These are phyloP conservation scores for Pythium apleroticum DNA, from an alignment of 352 stramenopile species.

Conservation along the genomic window DNA sequence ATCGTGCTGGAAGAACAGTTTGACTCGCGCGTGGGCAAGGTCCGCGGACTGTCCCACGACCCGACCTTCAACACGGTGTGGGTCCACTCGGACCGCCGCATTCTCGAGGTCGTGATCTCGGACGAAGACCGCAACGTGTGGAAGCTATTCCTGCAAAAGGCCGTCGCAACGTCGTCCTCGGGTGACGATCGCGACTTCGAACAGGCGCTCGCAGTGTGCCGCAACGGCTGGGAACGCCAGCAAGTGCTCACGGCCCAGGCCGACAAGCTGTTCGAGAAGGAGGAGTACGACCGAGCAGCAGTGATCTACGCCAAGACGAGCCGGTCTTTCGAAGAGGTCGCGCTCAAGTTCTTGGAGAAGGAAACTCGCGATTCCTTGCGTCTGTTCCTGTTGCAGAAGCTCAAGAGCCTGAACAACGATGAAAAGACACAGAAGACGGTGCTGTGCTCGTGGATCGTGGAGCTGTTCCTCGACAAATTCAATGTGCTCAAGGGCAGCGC, in stretches of 20 bases:
- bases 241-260: conserved; percentile 87
- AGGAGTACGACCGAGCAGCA: conserved; percentile 84
- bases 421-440: conserved; percentile 93
- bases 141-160: conserved; percentile 91
- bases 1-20: conserved; percentile 86
- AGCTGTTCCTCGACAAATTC: conserved; percentile 92
- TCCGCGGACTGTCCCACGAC: conserved; percentile 64
- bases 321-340: conserved; percentile 90
- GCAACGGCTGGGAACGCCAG: conserved; percentile 79
- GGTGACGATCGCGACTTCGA: conserved; percentile 88
- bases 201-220: conserved; percentile 81
- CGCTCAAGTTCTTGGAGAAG: conserved; percentile 90
- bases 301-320: conserved; percentile 89
- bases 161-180: conserved; percentile 41
- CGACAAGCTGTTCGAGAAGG: conserved; percentile 89
- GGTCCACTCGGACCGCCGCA: conserved; percentile 80
- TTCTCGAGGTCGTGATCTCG: conserved; percentile 71
- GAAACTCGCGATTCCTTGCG: conserved; percentile 80
- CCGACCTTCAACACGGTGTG: conserved; percentile 83
- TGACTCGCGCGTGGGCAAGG: conserved; percentile 71
- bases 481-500: conserved; percentile 81
- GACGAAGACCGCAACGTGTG: conserved; percentile 93
- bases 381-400: conserved; percentile 88
- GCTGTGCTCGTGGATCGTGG: conserved; percentile 92
- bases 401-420: conserved; percentile 73